Evolutionary conservation across 106 monocot genomes (phyloP).

Genomic region (Apostasia ramifera): DNA sequence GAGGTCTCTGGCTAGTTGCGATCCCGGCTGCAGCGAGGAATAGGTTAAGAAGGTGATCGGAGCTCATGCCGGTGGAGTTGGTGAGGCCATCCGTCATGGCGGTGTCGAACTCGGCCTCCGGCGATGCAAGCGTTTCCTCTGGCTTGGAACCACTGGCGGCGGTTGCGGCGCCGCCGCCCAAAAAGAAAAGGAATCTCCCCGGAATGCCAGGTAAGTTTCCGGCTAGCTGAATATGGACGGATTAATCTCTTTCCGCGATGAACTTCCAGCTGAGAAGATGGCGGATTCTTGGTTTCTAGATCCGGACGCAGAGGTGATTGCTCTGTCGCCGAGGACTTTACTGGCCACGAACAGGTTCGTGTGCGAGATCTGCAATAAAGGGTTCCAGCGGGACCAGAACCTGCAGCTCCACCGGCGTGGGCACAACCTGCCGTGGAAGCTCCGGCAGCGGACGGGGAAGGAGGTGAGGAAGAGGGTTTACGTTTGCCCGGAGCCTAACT

Average conservation of each 20-base stretch:
- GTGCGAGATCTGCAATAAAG: conserved; percentile 71
- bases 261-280: background rate
- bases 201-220: conserved; percentile 38
- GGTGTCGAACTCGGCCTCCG: conserved; percentile 6
- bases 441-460: conserved; percentile 45
- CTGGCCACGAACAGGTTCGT: conserved; percentile 67
- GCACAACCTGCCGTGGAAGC: conserved; percentile 65
- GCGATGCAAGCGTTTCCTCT: conserved; percentile 11
- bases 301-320: conserved; percentile 63
- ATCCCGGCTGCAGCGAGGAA: background rate
- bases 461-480: conserved; percentile 39
- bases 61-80: background rate
- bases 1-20: too few species aligned
- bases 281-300: conserved; percentile 16
- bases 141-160: background rate
- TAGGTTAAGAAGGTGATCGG: background rate
- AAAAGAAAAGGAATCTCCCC: conserved; percentile 54
- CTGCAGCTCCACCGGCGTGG: conserved; percentile 58
- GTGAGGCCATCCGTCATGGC: background rate
- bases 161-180: background rate
- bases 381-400: conserved; percentile 66
- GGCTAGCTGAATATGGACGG: too few species aligned
- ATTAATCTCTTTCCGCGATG: too few species aligned
- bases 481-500: conserved; percentile 31
- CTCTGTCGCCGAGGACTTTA: conserved; percentile 53